Evolutionary conservation across 176 grass and related monocot species (phyloP), one percentile per base, ranked within the genome.

Genomic region (Phoenix roebelenii): DNA sequence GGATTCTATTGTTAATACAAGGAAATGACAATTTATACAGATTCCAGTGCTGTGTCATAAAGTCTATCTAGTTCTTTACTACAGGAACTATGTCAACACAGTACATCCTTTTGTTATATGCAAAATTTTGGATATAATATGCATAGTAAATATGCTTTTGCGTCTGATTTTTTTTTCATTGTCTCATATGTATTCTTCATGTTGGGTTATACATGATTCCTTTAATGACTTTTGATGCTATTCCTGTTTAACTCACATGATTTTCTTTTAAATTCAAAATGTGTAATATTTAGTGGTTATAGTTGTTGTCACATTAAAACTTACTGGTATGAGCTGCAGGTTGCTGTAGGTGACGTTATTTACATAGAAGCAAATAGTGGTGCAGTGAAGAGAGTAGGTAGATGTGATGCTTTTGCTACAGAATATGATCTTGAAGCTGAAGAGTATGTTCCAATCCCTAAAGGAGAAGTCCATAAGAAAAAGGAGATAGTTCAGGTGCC

Each of bases 401-500:
- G 93, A 82, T 98, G 93, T 83, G 93, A 92, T 92, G 71, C 93
- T 79, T 98, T 92, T 76, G 93, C 87, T 66, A 98, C 93, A 56
- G 87, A 98, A 79, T 98, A 76, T 18, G 93, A 98, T 83, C 87
- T 98, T 67, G 93, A 98, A 76, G 93, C 93, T 29, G 88, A 98
- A 55, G 93, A 98, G 67, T 98, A 98, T 80, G 93, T 98, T 56
- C 93, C 87, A 24, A 88, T 98, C 66, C 93, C 93, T 29, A 98
- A 98, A 88, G 93, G 87, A 16, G 93, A 98, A 66, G 93, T 98
- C 53, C 82, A 81, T 60, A 98, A 98, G 78, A 97, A 85, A 85
- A 98, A 98, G 29, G 93, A 98, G 72, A 81, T 98, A 44, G 87
- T 92, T 14, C 93, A 98, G 87, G 93, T 98, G 85, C n/a, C 16